Conservation (phyloP, 805 yeast species). For the Starmerella geochares region DNA sequence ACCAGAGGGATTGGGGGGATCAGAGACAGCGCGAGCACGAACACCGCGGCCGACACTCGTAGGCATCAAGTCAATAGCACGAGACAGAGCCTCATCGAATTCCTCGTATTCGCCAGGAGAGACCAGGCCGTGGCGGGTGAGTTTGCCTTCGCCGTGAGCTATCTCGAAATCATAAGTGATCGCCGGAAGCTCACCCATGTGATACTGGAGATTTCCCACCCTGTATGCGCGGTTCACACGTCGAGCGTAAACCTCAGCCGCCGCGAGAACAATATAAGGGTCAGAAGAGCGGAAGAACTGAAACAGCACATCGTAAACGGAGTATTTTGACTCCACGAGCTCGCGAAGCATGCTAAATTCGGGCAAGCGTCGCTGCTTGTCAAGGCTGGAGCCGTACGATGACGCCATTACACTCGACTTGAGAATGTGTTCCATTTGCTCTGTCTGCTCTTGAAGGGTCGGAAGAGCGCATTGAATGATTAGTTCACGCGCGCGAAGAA, state of each 20-base stretch:
- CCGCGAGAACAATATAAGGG: conserved; percentile 85
- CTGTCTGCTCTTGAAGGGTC: conserved; percentile 88
- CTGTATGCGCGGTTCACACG: conserved; percentile 96
- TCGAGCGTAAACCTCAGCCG: conserved; percentile 91
- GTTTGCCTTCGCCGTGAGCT: conserved; percentile 33
- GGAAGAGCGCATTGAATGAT: conserved; percentile 95
- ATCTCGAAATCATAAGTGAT: conserved; percentile 58
- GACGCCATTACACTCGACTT: conserved; percentile 83
- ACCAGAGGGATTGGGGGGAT: conserved; percentile 26
- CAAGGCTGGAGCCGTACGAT: conserved; percentile 50
- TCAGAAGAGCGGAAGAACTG: conserved; percentile 80
- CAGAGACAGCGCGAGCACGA: conserved; percentile 35
- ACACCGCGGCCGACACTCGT: conserved; percentile 32
- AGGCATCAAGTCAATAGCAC: conserved; percentile 65
- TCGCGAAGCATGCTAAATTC: conserved; percentile 70
- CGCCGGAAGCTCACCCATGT: conserved; percentile 44
- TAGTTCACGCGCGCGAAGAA: conserved; percentile 90
- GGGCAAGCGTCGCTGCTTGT: conserved; percentile 56
- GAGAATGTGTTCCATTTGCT: conserved; percentile 92
- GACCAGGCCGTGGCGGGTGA: conserved; percentile 36
- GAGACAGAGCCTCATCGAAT: conserved; percentile 66
- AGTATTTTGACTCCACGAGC: conserved; percentile 90
- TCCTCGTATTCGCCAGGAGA: conserved; percentile 61
- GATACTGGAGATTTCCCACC: conserved; percentile 62
- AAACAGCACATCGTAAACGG: conserved; percentile 89